Conservation (phyloP, 1,139 yeast species). For the Trichomonascaceae sp. region DNA sequence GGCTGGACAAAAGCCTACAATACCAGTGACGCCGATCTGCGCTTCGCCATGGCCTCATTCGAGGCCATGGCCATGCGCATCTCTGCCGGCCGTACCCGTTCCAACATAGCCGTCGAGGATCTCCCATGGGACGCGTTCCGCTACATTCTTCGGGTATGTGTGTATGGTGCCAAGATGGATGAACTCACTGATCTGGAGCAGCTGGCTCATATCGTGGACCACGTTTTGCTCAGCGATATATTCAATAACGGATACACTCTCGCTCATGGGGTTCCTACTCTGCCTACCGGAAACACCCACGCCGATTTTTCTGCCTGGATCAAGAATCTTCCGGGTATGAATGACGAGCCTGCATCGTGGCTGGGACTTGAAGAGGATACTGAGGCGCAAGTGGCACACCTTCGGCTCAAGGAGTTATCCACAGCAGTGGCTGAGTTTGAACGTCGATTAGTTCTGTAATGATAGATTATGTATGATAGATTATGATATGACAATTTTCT, state of each 20-base stretch:
- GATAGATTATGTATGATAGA: too few relatives aligned
- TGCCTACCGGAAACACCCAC: background rate
- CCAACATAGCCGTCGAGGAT: background rate
- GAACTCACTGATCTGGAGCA: background rate
- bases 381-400: background rate
- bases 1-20: slow-evolving; percentile 55
- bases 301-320: background rate
- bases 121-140: background rate
- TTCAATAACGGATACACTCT: background rate
- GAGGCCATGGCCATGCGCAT: background rate
- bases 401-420: too few relatives aligned
- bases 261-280: background rate
- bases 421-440: too few relatives aligned
- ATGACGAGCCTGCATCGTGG: background rate
- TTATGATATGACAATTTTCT: too few relatives aligned
- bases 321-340: background rate
- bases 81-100: background rate
- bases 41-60: background rate
- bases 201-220: background rate
- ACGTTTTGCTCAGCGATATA: background rate
- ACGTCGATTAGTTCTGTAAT: too few relatives aligned
- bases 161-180: background rate
- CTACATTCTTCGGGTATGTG: background rate
- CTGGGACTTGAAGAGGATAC: background rate
- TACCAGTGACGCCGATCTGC: slow-evolving; percentile 60